Evolutionary conservation across 495 filamentous ascomycete genomes (phyloP).

Genomic region (Chaetomium cochliodes): DNA sequence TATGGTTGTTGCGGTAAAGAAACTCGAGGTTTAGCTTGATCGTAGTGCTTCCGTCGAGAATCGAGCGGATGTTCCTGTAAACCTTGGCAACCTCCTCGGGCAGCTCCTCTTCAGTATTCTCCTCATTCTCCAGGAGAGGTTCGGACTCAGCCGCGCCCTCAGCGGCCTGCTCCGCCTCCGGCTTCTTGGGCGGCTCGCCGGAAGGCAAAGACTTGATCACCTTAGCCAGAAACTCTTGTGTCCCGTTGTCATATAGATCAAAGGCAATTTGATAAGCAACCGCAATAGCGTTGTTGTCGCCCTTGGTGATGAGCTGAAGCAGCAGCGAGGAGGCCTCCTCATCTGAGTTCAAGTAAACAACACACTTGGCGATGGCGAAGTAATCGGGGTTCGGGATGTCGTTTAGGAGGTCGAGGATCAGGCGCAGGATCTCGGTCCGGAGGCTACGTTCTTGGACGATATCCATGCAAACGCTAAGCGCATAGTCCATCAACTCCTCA

Average conservation of each 20-base stretch:
- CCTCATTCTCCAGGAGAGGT: conserved; percentile 43
- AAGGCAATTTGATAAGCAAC: conserved; percentile 97
- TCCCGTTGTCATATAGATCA: conserved; percentile 96
- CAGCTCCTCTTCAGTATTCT: conserved; percentile 40
- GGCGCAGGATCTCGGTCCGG: conserved; percentile 73
- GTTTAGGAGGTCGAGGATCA: conserved; percentile 84
- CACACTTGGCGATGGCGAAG: conserved; percentile 97
- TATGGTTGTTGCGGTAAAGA: conserved; percentile 89
- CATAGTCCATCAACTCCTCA: conserved; percentile 96
- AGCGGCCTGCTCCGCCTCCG: conserved; percentile 48
- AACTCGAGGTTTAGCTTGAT: conserved; percentile 96
- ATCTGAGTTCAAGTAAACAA: conserved; percentile 92
- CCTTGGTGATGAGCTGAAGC: conserved; percentile 73
- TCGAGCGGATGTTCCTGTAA: conserved; percentile 77
- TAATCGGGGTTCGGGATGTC: conserved; percentile 90
- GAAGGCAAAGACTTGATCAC: conserved; percentile 76
- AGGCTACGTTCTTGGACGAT: conserved; percentile 91
- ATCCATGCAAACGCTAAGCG: conserved; percentile 93
- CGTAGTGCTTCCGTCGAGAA: conserved; percentile 84
- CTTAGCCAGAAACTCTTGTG: conserved; percentile 91
- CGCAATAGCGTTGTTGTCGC: conserved; percentile 70
- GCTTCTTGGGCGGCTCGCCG: conserved; percentile 55
- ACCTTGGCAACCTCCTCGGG: conserved; percentile 55
- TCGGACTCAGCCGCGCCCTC: conserved; percentile 51
- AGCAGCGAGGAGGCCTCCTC: conserved; percentile 88